Conservation (phyloP, 2,329 filamentous ascomycete genomes). For the Pezicula carpinea region DNA sequence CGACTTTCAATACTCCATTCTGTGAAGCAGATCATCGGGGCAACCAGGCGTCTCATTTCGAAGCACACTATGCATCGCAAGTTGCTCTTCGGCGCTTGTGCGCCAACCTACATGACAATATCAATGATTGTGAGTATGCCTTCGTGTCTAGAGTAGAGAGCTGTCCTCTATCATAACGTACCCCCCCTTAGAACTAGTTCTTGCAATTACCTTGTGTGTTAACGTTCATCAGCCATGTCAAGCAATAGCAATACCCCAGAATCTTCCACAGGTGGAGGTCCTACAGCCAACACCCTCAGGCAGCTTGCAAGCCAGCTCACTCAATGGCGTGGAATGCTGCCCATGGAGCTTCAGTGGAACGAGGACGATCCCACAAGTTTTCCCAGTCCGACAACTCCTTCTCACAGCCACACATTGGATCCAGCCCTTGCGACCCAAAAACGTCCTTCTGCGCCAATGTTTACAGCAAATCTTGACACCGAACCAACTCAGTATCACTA, state of each 20-base stretch:
- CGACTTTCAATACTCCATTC: constrained; percentile 45
- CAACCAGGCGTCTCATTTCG: constrained; percentile 48
- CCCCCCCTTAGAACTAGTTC: neutral
- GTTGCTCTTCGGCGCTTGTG: constrained; percentile 51
- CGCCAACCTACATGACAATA: constrained; percentile 44
- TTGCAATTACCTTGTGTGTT: neutral
- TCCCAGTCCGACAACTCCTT: constrained; percentile 25
- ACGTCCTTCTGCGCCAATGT: constrained; percentile 31
- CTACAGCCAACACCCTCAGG: constrained; percentile 37
- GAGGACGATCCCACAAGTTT: constrained; percentile 45
- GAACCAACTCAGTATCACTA: constrained; percentile 43
- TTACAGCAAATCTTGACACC: constrained; percentile 40
- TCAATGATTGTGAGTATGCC: constrained; percentile 44
- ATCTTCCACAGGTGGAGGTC: constrained; percentile 8
- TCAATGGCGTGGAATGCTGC: constrained; percentile 53
- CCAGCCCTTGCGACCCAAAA: constrained; percentile 15
- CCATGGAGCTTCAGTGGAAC: constrained; percentile 50
- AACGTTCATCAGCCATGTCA: constrained; percentile 10
- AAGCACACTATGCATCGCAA: constrained; percentile 56
- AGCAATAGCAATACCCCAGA: constrained; percentile 9
- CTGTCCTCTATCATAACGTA: too few species aligned
- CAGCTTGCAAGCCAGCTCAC: constrained; percentile 50
- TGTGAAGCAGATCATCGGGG: constrained; percentile 42
- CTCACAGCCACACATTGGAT: constrained; percentile 9
- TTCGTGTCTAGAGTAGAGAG: too few species aligned